Evolutionary conservation across 148 eudicot genomes (phyloP).

Genomic region (Vaccinium macrocarpon): DNA sequence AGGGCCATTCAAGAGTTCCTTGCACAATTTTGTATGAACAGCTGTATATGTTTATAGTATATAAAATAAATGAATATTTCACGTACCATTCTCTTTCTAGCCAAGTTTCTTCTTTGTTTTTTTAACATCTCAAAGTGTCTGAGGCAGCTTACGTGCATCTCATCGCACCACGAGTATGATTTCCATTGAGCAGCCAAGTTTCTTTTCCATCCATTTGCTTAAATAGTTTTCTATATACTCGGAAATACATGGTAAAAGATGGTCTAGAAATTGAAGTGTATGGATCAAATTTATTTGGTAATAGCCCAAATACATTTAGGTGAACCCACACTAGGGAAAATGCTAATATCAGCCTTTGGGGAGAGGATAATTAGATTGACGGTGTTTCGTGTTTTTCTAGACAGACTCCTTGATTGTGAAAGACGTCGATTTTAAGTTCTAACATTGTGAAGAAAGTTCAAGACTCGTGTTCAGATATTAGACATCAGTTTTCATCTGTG

Average conservation of each 20-base stretch:
- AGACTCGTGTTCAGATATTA: no score
- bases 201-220: background rate
- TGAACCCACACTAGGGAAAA: background rate
- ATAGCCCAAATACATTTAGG: background rate
- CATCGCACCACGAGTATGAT: background rate
- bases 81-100: background rate
- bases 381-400: background rate
- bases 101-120: background rate
- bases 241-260: background rate
- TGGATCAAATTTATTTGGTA: background rate
- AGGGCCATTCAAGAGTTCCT: background rate
- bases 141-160: background rate
- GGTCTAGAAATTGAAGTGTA: background rate
- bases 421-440: background rate
- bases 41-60: background rate
- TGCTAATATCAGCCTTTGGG: no score
- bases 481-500: no score
- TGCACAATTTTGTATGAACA: conserved; percentile 1
- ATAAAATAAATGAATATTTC: background rate
- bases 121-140: background rate
- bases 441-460: background rate
- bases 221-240: background rate
- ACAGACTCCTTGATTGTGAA: background rate
- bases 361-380: background rate
- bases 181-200: background rate